Evolutionary conservation across 73 alveolate genomes (phyloP), one percentile per base, ranked within the genome.

Genomic region (Tetrahymena malaccensis): DNA sequence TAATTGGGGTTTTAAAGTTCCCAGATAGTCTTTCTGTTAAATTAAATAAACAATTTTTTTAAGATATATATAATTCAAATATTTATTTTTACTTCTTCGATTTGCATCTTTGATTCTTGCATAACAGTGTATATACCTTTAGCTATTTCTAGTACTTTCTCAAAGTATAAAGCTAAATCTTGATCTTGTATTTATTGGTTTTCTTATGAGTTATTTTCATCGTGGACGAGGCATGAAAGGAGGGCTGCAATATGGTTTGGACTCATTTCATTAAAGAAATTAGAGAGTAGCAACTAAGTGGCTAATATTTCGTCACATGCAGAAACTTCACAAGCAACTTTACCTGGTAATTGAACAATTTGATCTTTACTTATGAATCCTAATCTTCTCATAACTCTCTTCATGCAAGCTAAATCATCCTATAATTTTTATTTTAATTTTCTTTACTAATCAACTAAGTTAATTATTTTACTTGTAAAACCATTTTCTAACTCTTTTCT

Each of bases 261-360:
- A 10, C 97, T 96, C 93, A 98, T 84, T n/a, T 98, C 97, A 57
- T 98, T 95, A 85, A 99, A 98, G 84, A 97, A 95, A 22, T 99
- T 99, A 94, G 98, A 94, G 95, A 99, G 97, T 43, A 99, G 96
- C 93, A 98, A 95, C 95, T 99, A 99, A 35, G 99, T 98, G 31
- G 98, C 97, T 93, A 99, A 89, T 43, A 99, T 94, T 94, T 99
- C 99, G 94, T 99, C 99, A 55, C 99, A 97, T 1, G 99, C 99
- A 31, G 99, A 98, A 55, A 99, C 97, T 95, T 98, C 99, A 94
- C 99, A 99, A 11, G 99, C 99, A 27, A 99, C 99, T 95, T 99
- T 98, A 16, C 99, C 99, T 96, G 99, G 99, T 70, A 98, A 97
- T 55, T 98, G 97, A 56, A 99, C 98, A 84, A 98, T 98, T 56